Evolutionary conservation across 352 stramenopile genomes (phyloP), one percentile per base, ranked within the genome.

Genomic region (Globisporangium carolinianum): DNA sequence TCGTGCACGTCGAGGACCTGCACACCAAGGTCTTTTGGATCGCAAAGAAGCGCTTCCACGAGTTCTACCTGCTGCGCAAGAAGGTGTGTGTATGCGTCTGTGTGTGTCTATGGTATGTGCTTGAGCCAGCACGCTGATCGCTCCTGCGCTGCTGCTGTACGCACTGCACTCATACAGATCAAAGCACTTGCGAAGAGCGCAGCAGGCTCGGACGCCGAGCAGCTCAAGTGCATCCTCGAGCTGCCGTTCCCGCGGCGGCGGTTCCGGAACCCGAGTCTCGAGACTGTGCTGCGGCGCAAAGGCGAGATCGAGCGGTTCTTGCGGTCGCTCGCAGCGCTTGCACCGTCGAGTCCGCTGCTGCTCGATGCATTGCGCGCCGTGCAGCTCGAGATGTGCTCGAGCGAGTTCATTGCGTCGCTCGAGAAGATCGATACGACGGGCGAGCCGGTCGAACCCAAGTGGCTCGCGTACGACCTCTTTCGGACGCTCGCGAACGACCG

Each of bases 21-120:
- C 76, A 90, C 65, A 93, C 83, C 4, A 82, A 85, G 58, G 83
- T 93, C 15, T 89, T 93, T 51, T 93, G 83, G 83, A 83, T 87
- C 56, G 78, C 76, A 2, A 89, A 88, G 58, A 93, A 93, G 61
- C 79, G 79, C 8, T 93, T 87, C 52, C 76, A 73, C 38, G 83
- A 93, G 43, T 75, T 92, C 50, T 86, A 81, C 56, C 60, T 73
- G 52, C 73, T 93, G 15, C 76, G 83, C 24, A 81, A 84, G 14
- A 86, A 86, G 72, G 60, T 92, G 42, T 36, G 64, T 61, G 4
- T 42, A 9, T 7, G 39, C 4, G 18, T 36, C 12, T 36, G 47
- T 42, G 12, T 24, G 32, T 18, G 45, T 46, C 37, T 32, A 32
- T 32, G 24, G 24, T 32, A 32, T 32, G 24, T 32, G 24, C 24